Conservation (phyloP, 345 rosid genomes). For the Gynandropsis gynandra region DNA sequence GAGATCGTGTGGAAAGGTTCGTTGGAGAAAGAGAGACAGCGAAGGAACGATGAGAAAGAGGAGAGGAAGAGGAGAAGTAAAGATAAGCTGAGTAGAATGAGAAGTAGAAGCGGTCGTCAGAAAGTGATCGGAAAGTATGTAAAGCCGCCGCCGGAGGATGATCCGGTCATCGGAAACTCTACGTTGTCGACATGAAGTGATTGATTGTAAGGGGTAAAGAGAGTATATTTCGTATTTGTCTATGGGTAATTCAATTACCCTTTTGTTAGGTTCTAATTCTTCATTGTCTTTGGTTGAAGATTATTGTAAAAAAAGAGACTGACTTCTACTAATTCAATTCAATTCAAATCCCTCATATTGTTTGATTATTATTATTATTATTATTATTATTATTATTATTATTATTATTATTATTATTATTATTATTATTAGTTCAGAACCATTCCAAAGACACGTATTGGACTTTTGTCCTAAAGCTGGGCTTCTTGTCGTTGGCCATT, state of each 20-base stretch:
- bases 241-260: not conserved
- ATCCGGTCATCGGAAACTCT: conserved; percentile 15
- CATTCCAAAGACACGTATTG: too few species aligned
- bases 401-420: too few species aligned
- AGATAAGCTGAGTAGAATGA: conserved; percentile 63
- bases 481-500: too few species aligned
- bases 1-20: conserved; percentile 79
- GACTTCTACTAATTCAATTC: too few species aligned
- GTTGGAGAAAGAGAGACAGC: conserved; percentile 59
- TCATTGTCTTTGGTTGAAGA: conserved; percentile 14
- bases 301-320: not conserved
- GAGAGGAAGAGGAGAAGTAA: conserved; percentile 58
- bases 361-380: too few species aligned
- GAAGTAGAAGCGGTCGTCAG: conserved; percentile 40
- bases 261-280: conserved; percentile 13
- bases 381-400: too few species aligned
- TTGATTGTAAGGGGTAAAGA: conserved; percentile 8
- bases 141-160: conserved; percentile 62
- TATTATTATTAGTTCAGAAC: too few species aligned
- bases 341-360: too few species aligned
- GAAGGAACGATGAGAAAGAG: conserved; percentile 58
- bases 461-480: too few species aligned
- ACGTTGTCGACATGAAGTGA: conserved; percentile 22
- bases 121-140: conserved; percentile 70
- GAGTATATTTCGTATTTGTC: too few species aligned